Evolutionary conservation across 2,329 filamentous ascomycete species (phyloP).

Genomic region (Reticulascus tulasneorum): DNA sequence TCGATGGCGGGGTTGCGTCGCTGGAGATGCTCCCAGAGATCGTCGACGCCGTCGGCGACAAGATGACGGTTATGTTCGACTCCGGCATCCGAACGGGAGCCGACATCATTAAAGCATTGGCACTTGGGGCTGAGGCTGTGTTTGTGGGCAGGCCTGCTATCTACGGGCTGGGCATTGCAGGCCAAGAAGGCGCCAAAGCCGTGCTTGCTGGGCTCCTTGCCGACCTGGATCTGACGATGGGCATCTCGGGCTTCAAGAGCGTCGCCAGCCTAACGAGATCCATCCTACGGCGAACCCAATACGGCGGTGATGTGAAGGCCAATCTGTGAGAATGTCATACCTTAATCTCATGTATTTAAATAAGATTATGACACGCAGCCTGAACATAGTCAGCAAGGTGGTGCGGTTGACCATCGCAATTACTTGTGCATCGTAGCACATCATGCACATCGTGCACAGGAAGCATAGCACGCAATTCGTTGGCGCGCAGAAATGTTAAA

Average conservation of each 20-base stretch:
- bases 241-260: constrained; percentile 45
- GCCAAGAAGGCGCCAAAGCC: constrained; percentile 49
- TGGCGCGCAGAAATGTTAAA: too few relatives aligned
- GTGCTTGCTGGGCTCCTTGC: constrained; percentile 46
- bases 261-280: constrained; percentile 31
- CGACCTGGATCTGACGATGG: constrained; percentile 54
- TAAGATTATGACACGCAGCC: too few relatives aligned
- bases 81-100: constrained; percentile 55
- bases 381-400: too few relatives aligned
- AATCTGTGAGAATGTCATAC: constrained; percentile 24
- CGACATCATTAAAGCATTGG: constrained; percentile 56
- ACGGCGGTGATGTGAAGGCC: constrained; percentile 28
- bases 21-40: constrained; percentile 55
- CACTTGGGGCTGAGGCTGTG: constrained; percentile 52
- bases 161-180: constrained; percentile 42
- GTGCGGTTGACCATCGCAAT: too few relatives aligned
- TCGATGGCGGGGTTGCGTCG: constrained; percentile 44
- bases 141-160: constrained; percentile 49
- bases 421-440: too few relatives aligned
- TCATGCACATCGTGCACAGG: too few relatives aligned
- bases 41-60: constrained; percentile 54
- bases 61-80: constrained; percentile 59
- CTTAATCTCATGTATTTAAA: not conserved
- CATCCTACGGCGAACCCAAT: constrained; percentile 27
- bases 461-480: too few relatives aligned